phyloP scores from a whole-genome alignment of 1,284 basidiomycete genomes.

The Somion occarium region DNA sequence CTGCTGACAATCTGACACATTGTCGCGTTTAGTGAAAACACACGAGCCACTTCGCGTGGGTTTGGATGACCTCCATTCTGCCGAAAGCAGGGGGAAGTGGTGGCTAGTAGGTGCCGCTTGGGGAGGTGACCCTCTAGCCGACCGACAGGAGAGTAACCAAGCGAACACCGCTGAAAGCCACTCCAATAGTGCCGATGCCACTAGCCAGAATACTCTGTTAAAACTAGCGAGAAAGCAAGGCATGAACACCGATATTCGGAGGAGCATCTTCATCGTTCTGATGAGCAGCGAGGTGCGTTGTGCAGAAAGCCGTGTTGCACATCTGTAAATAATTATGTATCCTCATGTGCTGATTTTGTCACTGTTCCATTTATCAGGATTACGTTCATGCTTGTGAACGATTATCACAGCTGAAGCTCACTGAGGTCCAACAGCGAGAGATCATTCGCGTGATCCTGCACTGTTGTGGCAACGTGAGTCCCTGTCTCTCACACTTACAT shows the following conservation, averaged over 20 bases:
- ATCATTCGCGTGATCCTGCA: slow-evolving; percentile 90
- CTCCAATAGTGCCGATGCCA: slow-evolving; percentile 14
- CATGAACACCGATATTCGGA: slow-evolving; percentile 96
- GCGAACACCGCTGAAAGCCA: slow-evolving; percentile 14
- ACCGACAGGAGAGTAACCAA: slow-evolving; percentile 41
- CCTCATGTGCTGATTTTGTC: no score
- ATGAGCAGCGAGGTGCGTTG: slow-evolving; percentile 85
- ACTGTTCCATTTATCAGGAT: slow-evolving; percentile 52
- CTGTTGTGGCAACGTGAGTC: slow-evolving; percentile 84
- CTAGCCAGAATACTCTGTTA: slow-evolving; percentile 51
- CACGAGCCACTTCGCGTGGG: slow-evolving; percentile 84
- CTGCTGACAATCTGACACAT: not conserved
- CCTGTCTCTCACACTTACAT: not conserved
- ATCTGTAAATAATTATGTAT: no score
- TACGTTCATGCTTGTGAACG: slow-evolving; percentile 92
- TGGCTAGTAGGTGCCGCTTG: slow-evolving; percentile 98
- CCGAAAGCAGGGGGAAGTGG: slow-evolving; percentile 93
- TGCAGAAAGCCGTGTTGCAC: no score
- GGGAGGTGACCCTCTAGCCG: slow-evolving; percentile 86
- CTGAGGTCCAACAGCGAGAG: slow-evolving; percentile 91
- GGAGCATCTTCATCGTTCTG: slow-evolving; percentile 88
- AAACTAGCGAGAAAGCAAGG: slow-evolving; percentile 89
- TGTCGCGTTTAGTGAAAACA: slow-evolving; percentile 53
- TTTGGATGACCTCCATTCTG: slow-evolving; percentile 80
- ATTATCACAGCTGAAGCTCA: slow-evolving; percentile 77